Conservation (phyloP, 2,329 filamentous ascomycete genomes). For the Hypoxylon sp. region DNA sequence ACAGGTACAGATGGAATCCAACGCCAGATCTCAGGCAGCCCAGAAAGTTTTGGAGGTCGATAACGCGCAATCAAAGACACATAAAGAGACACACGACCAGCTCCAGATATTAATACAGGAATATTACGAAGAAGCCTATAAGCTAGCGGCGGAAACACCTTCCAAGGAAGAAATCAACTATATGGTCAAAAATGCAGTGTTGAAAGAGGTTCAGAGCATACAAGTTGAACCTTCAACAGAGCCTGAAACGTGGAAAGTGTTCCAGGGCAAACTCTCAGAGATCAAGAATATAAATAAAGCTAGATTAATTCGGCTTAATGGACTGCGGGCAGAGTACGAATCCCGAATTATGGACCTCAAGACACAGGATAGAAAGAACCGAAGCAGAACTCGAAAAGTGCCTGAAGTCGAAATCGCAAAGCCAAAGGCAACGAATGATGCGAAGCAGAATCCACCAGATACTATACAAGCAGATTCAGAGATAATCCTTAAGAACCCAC, state of each 20-base stretch:
- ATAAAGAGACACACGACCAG: neutral
- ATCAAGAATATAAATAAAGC: neutral
- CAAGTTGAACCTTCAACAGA: neutral
- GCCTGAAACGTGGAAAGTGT: constrained; percentile 1
- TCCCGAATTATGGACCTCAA: neutral
- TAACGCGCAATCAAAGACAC: constrained; percentile 2
- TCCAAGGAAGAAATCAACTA: neutral
- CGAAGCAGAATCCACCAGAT: constrained; percentile 1
- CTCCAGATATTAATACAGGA: neutral
- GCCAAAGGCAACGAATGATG: neutral
- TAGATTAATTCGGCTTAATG: neutral
- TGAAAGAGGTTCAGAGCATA: neutral
- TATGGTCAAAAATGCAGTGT: neutral
- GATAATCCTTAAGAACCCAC: neutral
- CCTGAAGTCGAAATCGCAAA: neutral
- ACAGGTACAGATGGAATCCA: neutral
- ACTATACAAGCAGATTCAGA: neutral
- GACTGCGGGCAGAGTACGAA: constrained; percentile 4
- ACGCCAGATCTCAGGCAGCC: neutral
- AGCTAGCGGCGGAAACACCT: neutral
- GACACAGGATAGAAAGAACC: neutral
- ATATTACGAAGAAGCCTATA: constrained; percentile 4
- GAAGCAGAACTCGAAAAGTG: neutral
- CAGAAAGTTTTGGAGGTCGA: neutral
- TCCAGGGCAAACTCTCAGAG: neutral